These are phyloP conservation scores for Mentha longifolia DNA, from an alignment of 257 asterid species.

Conservation along the genomic window DNA sequence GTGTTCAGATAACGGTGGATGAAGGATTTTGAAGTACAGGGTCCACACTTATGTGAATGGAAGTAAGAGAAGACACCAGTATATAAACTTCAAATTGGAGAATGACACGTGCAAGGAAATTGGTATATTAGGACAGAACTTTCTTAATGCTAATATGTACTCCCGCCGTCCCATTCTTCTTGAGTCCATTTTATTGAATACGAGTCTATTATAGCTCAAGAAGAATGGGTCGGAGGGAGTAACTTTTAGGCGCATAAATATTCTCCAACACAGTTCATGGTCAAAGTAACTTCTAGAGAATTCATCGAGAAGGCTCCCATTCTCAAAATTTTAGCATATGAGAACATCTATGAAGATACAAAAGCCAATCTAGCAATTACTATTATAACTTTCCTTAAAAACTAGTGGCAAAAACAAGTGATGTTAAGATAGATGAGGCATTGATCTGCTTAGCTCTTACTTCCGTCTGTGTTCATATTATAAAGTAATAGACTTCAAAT, in stretches of 20 bases:
- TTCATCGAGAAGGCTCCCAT: background rate
- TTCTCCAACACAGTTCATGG: background rate
- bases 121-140: background rate
- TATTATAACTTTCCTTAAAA: background rate
- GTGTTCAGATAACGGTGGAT: background rate
- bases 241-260: background rate
- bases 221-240: too few species aligned
- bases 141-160: background rate
- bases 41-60: constrained; percentile 4
- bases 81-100: background rate
- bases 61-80: background rate
- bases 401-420: background rate
- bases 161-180: too few species aligned
- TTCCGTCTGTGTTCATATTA: background rate
- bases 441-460: background rate
- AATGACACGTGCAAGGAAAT: background rate
- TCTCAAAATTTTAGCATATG: background rate
- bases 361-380: background rate
- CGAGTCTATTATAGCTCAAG: too few species aligned
- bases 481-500: background rate
- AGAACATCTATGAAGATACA: background rate
- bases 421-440: constrained; percentile 1
- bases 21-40: background rate
- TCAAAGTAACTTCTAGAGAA: background rate
- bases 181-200: too few species aligned